Evolutionary conservation across 1,139 yeast genomes (phyloP), one percentile per base, ranked within the genome.

Genomic region (Yamadazyma taylorii): DNA sequence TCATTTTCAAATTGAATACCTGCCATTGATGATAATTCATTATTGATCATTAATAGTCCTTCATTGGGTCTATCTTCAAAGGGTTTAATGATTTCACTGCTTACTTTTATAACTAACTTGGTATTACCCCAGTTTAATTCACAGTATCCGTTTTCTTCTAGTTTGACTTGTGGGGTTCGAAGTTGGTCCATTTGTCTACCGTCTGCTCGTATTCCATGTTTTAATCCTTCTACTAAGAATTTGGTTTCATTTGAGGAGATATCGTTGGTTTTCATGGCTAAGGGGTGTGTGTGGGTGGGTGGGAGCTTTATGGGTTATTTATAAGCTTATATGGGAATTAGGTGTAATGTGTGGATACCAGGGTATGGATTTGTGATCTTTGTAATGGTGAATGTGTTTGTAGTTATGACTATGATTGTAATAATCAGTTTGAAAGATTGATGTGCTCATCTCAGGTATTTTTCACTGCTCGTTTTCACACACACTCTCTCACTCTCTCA

Each of bases 1-100:
- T 79, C 79, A 50, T 89, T 29, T 8, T 29, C 96, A 58, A 88
- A 89, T 51, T 78, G 70, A 2, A 95, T 83, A 10, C 88, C 80
- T 1, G 96, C 95, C 89, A 90, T 85, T 17, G 97, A 85, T 13
- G 90, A 78, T 35, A 87, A 78, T 53, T 92, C 97, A 5, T 96
- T 85, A 35, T 86, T 79, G 21, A 92, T 89, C 30, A 77, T 69
- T 56, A 92, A 89, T 3, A 85, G 59, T 1, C 98, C 98, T 61
- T 94, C 98, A 55, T 87, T 90, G 1, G 97, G 97, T 36, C 96
- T 72, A 50, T 90, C 96, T 38, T 88, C 96, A 49, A 75, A 84
- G 0, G 98, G 98, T 43, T 78, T 75, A 8, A 79, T 73, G n/a
- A 94, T 81, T 40, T 79, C 83, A 15, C 95, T 85, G 17, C 92